Evolutionary conservation across 2,329 filamentous ascomycete genomes (phyloP), one percentile per base, ranked within the genome.

Genomic region (Penicillium sp.): DNA sequence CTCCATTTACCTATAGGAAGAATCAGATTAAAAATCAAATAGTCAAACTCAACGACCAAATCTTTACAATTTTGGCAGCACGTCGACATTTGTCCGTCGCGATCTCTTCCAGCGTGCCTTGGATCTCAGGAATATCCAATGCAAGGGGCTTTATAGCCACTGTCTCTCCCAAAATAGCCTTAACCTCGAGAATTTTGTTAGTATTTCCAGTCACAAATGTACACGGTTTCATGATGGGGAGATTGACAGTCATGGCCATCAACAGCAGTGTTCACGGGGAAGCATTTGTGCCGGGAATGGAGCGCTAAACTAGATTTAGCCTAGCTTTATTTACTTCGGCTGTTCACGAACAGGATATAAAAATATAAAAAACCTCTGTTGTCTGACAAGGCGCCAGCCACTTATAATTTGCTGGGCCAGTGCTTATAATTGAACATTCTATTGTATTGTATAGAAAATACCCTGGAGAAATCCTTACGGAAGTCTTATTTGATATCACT

Each of bases 161-260:
- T 18, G 74, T 69, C 24, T 82, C 82, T 3, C 86, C 84, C 2
- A 96, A 81, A 64, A 96, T 95, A 15, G 88, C 86, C 72, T 88
- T 85, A 60, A 94, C 90, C 77, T 96, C 91, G 52, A 80, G 77
- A 44, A 96, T 82, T 77, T 96, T 96, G 78, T 94, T 92, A 65
- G 85, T 83, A 74, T 96, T 96, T 73, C 91, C 89, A 1, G 91
- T 96, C 68, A 96, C 92, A 76, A 96, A 96, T 6, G 52, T 57
- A 29, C 52, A 53, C 10, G 48, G 20, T 24, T 46, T 54, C 58
- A 61, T 61, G 26, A 17, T 50, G n/a, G 46, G 26, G 6, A 27
- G 26, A 29, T 17, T 9, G 6, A 6, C 10, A 10, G 26, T 10
- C 26, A 27, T 10, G 10, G 10, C 26, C 26, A 27, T 7, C 6